phyloP scores from a whole-genome alignment of 805 yeast genomes.

The Saccharomycopsis microspora region DNA sequence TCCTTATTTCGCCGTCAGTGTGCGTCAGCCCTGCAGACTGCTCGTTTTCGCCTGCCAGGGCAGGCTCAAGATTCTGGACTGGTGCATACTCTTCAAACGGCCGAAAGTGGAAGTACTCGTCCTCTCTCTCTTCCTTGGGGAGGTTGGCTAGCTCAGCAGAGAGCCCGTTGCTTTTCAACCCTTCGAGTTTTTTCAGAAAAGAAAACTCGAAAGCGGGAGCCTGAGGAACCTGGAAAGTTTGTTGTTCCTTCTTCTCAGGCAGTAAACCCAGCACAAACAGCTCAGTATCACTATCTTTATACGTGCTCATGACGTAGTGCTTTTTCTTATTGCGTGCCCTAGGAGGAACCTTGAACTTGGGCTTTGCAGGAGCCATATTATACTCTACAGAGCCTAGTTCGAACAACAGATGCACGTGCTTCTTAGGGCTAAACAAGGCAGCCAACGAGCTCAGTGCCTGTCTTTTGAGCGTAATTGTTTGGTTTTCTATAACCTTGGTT shows the following conservation, averaged over 20 bases:
- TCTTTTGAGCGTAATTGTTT: slow-evolving; percentile 15
- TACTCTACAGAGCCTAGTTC: slow-evolving; percentile 5
- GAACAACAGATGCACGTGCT: neutral
- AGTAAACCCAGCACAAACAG: no score
- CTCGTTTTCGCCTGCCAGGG: neutral
- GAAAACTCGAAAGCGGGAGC: no score
- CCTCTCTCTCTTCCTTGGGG: neutral
- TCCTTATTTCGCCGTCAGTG: no score
- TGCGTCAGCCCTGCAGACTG: no score
- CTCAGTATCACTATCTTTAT: no score
- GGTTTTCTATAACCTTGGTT: slow-evolving; percentile 16
- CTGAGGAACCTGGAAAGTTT: no score
- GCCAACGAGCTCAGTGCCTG: slow-evolving; percentile 9
- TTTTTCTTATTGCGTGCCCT: neutral
- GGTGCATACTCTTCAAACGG: slow-evolving; percentile 14
- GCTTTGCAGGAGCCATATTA: neutral
- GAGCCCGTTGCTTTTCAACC: no score
- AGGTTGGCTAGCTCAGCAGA: no score
- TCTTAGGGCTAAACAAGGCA: slow-evolving; percentile 1
- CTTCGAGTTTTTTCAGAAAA: no score
- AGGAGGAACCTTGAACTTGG: neutral
- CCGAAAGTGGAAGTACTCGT: slow-evolving; percentile 13
- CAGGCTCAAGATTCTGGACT: no score
- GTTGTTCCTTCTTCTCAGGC: no score
- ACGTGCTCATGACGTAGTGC: no score